phyloP scores from a whole-genome alignment of 371 early-diverging fungal species.

The Chytridiales sp. region DNA sequence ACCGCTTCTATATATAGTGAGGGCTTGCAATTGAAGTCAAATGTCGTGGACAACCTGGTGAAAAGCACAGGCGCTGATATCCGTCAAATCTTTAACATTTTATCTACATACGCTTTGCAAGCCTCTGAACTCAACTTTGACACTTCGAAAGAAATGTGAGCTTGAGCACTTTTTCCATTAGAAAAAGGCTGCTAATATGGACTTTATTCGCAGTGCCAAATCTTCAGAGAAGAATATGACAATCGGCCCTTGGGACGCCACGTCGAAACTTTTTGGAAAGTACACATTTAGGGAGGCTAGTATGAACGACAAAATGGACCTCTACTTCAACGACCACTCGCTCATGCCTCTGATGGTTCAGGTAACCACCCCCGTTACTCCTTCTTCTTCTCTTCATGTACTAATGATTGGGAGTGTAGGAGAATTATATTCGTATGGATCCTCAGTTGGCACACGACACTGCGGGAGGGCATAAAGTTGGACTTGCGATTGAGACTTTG shows the following conservation, averaged over 20 bases:
- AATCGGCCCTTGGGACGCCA: constrained; percentile 84
- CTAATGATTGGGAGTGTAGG: constrained; percentile 31
- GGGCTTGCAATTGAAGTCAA: constrained; percentile 71
- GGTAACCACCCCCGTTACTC: constrained; percentile 45
- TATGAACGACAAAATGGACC: constrained; percentile 79
- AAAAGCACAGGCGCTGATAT: constrained; percentile 88
- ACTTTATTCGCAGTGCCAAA: constrained; percentile 13
- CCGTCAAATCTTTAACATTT: constrained; percentile 95
- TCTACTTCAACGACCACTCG: constrained; percentile 93
- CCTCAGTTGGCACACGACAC: constrained; percentile 38
- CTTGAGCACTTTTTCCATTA: background rate
- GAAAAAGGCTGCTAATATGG: background rate
- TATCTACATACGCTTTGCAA: constrained; percentile 83
- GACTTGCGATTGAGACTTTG: constrained; percentile 50
- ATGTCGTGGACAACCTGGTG: constrained; percentile 88
- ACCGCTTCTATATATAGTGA: constrained; percentile 53
- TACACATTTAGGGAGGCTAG: constrained; percentile 51
- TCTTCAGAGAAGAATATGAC: constrained; percentile 73
- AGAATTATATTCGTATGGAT: constrained; percentile 54
- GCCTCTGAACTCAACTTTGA: constrained; percentile 72
- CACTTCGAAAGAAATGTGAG: constrained; percentile 73
- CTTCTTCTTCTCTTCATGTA: background rate
- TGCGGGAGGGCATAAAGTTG: constrained; percentile 22
- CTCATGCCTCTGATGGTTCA: constrained; percentile 93
- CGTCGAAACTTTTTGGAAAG: constrained; percentile 63